Evolutionary conservation across 805 yeast species (phyloP).

Genomic region (Nakazawaea molendinolei): DNA sequence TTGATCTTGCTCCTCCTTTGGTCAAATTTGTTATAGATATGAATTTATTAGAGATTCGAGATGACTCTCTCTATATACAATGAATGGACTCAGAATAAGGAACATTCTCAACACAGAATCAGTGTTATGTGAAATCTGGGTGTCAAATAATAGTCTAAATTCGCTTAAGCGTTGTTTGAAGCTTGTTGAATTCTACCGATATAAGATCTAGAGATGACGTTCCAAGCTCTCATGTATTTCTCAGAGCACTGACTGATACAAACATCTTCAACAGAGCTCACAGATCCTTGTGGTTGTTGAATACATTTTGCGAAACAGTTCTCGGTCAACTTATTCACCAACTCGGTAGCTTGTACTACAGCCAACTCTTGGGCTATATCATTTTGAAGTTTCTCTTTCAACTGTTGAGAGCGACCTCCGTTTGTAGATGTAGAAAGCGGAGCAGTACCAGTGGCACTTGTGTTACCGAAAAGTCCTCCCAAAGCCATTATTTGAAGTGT

Average conservation of each 20-base stretch:
- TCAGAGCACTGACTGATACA: constrained; percentile 77
- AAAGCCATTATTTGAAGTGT: too few relatives aligned
- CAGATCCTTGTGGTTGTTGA: constrained; percentile 45
- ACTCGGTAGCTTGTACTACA: constrained; percentile 83
- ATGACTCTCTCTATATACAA: too few relatives aligned
- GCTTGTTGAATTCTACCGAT: constrained; percentile 66
- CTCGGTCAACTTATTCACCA: constrained; percentile 78
- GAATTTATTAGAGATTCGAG: too few relatives aligned
- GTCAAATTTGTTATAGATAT: too few relatives aligned
- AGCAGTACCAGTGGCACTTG: constrained; percentile 16
- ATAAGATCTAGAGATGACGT: constrained; percentile 70
- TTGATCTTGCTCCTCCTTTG: too few relatives aligned
- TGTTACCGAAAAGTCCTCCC: constrained; percentile 11
- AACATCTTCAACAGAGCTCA: constrained; percentile 45
- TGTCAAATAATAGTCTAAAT: background rate
- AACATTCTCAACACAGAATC: background rate
- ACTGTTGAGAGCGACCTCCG: constrained; percentile 23
- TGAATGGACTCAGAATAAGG: background rate
- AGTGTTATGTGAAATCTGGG: background rate
- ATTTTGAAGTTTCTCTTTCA: constrained; percentile 58
- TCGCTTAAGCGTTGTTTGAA: constrained; percentile 1
- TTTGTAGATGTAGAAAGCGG: constrained; percentile 12
- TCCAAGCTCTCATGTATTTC: constrained; percentile 91
- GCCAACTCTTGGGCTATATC: constrained; percentile 81
- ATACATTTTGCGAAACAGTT: constrained; percentile 84